Conservation (phyloP, 2,329 filamentous ascomycete species). For the Fusarium zealandicum region DNA sequence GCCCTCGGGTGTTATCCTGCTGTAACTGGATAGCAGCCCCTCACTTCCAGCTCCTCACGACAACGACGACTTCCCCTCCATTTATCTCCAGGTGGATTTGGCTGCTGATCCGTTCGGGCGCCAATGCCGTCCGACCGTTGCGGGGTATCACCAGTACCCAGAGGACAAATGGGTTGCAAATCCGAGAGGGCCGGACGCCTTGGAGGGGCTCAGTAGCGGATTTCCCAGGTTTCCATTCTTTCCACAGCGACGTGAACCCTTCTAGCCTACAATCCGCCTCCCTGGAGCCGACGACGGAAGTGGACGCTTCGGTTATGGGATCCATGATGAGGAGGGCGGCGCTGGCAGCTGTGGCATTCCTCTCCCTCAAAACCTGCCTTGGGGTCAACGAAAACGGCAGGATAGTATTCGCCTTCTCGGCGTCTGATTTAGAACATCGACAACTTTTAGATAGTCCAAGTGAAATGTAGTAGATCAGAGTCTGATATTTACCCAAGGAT, state of each 20-base stretch:
- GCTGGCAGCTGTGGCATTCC: slow-evolving; percentile 14
- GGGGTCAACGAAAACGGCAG: too few relatives aligned
- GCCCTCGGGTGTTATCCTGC: slow-evolving; percentile 14
- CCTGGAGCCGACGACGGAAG: slow-evolving; percentile 9
- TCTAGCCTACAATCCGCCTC: slow-evolving; percentile 25
- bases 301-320: slow-evolving; percentile 1
- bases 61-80: slow-evolving; percentile 18
- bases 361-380: slow-evolving; percentile 9
- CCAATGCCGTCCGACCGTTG: slow-evolving; percentile 41
- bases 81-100: slow-evolving; percentile 18
- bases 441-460: too few relatives aligned
- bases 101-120: slow-evolving; percentile 34
- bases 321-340: neutral
- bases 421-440: too few relatives aligned
- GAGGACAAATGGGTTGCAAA: slow-evolving; percentile 41
- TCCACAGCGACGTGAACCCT: slow-evolving; percentile 33
- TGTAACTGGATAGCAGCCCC: slow-evolving; percentile 21
- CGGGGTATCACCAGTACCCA: slow-evolving; percentile 35
- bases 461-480: too few relatives aligned
- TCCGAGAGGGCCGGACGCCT: slow-evolving; percentile 36
- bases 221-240: slow-evolving; percentile 33
- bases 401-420: too few relatives aligned
- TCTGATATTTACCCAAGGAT: too few relatives aligned
- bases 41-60: slow-evolving; percentile 10
- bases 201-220: slow-evolving; percentile 29